Conservation (phyloP, 2,329 filamentous ascomycete genomes). For the Ustulina deusta region DNA sequence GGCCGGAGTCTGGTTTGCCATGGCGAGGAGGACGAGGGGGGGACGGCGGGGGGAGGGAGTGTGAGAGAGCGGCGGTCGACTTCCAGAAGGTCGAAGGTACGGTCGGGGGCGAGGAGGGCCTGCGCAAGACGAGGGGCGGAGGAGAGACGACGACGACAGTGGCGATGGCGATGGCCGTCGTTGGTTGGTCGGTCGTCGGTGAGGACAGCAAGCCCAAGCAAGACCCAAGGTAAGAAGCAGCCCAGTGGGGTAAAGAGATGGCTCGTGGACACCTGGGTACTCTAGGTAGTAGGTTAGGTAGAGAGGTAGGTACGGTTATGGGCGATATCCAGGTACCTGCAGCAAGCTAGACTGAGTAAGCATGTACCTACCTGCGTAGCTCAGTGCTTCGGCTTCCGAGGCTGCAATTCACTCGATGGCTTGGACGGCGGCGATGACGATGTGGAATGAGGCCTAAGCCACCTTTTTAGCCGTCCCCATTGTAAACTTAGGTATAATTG, state of each 20-base stretch:
- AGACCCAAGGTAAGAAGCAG: conserved; percentile 3
- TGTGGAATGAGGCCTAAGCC: conserved; percentile 24
- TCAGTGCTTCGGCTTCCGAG: conserved; percentile 1
- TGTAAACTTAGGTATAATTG: neutral
- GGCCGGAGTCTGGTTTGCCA: conserved; percentile 99
- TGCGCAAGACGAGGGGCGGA: neutral
- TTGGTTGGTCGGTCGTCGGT: conserved; percentile 23
- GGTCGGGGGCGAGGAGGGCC: neutral
- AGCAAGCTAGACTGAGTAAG: neutral
- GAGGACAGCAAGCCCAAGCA: conserved; percentile 1
- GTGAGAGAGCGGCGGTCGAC: neutral
- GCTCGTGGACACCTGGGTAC: neutral
- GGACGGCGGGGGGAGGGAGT: conserved; percentile 7
- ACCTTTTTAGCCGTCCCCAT: conserved; percentile 3
- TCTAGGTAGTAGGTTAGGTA: neutral
- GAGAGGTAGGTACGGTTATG: neutral
- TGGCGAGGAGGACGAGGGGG: conserved; percentile 59
- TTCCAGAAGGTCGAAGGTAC: neutral
- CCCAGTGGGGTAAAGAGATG: conserved; percentile 11
- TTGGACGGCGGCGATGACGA: conserved; percentile 25
- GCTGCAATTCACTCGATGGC: conserved; percentile 10
- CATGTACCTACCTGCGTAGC: too few species aligned
- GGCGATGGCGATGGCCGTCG: conserved; percentile 23
- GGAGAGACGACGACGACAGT: conserved; percentile 24
- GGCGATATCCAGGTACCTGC: neutral